Evolutionary conservation across 331 rosid species (phyloP), one percentile per base, ranked within the genome.

Genomic region (Rosa hybrid): DNA sequence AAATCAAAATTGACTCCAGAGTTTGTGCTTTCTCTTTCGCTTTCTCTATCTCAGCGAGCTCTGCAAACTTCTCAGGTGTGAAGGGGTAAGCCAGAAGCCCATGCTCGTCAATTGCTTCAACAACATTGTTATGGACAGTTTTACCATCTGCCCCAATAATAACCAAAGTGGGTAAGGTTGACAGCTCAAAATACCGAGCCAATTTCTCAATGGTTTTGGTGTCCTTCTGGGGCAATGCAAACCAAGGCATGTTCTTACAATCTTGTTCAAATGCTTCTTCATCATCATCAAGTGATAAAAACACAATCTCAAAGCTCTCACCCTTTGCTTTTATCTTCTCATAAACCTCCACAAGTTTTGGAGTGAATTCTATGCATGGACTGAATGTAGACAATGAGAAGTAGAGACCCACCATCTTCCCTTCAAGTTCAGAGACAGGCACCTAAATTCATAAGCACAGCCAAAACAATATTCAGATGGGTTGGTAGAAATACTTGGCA

Each of bases 111-210:
- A 92, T 71, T 67, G 85, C 87, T 46, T 91, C 92, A 4, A 72
- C 88, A 57, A 83, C 90, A 65, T 89, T 91, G 68, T 88, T 41
- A 64, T 84, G 86, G 80, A 88, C 74, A 46, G 94, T 89, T 79
- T 87, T 87, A 49, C 97, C 96, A 81, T 91, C 90, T 34, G 90
- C 82, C 68, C 96, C 97, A 77, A 92, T 81, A 72, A 92, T 86
- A 79, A 83, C 88, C 80, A 92, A 64, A 14, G 91, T 83, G 8
- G 94, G 96, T n/a, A 91, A 85, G 68, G 84, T 68, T 51, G 87
- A 54, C 11, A 89, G 86, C 78, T 89, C 92, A 79, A 91, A 88
- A 83, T 87, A 87, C 25, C 80, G 79, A 78, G 42, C 72, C 51
- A 92, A 63, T 59, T 88, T 92, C 76, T 17, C 49, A 25, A 77